Percentiles rank a stretch among this genome's conserved stretches.
Conservation (phyloP, 2,329 filamentous ascomycete genomes). For the Diaporthe citriasiana region DNA sequence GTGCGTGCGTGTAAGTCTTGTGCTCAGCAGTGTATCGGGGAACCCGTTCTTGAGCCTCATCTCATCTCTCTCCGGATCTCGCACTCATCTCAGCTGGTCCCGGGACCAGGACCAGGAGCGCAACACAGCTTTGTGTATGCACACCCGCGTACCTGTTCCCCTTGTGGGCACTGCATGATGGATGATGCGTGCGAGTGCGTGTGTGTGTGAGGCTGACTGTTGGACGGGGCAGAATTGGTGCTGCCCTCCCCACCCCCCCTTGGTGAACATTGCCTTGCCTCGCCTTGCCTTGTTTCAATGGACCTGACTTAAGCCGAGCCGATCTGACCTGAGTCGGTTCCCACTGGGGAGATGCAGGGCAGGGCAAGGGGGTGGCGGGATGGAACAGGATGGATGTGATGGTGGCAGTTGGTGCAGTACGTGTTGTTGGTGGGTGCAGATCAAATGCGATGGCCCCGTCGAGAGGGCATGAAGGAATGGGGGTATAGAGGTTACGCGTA, state of each 20-base stretch:
- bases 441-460: background rate
- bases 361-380: constrained; percentile 1
- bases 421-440: constrained; percentile 2
- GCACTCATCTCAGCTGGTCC: constrained; percentile 9
- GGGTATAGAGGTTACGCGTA: constrained; percentile 14
- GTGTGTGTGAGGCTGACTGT: constrained; percentile 22
- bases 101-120: constrained; percentile 3
- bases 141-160: constrained; percentile 5
- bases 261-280: background rate
- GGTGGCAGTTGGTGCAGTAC: constrained; percentile 1
- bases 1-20: background rate
- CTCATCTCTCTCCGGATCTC: constrained; percentile 22
- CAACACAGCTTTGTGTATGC: constrained; percentile 30
- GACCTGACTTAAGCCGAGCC: constrained; percentile 11
- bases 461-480: background rate
- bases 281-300: background rate
- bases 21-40: constrained; percentile 1
- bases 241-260: background rate
- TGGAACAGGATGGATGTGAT: constrained; percentile 9
- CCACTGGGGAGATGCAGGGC: constrained; percentile 7
- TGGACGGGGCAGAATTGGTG: background rate
- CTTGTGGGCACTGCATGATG: constrained; percentile 24
- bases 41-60: constrained; percentile 29
- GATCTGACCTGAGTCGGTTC: constrained; percentile 16
- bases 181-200: constrained; percentile 1